Conservation (phyloP, 1,139 yeast genomes). For the Geotrichum aggregatum region DNA sequence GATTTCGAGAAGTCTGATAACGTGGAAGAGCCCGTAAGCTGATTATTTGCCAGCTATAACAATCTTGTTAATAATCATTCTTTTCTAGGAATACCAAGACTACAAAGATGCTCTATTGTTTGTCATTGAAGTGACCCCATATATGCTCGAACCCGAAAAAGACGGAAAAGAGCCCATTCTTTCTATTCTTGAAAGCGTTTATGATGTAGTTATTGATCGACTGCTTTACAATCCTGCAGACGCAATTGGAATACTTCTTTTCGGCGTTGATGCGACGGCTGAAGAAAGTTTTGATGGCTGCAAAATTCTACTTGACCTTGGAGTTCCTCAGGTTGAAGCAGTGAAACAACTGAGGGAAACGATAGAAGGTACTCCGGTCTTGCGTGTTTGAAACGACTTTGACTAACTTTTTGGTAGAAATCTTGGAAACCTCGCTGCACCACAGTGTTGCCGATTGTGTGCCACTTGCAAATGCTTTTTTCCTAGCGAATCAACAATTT, state of each 20-base stretch:
- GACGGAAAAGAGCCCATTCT: slow-evolving; percentile 21
- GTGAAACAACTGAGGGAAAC: slow-evolving; percentile 31
- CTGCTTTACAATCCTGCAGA: slow-evolving; percentile 33
- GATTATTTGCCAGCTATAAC: neutral
- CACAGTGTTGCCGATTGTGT: neutral
- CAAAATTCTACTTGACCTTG: slow-evolving; percentile 31
- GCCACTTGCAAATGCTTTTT: slow-evolving; percentile 31
- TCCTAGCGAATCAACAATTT: slow-evolving; percentile 32
- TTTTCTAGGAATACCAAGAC: slow-evolving; percentile 29
- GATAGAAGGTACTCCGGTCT: slow-evolving; percentile 23
- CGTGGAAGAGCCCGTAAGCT: slow-evolving; percentile 8
- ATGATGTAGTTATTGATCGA: slow-evolving; percentile 33
- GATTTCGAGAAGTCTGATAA: slow-evolving; percentile 8
- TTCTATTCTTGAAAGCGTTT: slow-evolving; percentile 35
- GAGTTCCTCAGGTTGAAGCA: slow-evolving; percentile 33
- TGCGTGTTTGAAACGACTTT: slow-evolving; percentile 19
- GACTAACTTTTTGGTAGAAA: neutral
- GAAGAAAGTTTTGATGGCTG: slow-evolving; percentile 24
- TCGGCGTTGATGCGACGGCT: slow-evolving; percentile 28
- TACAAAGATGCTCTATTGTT: slow-evolving; percentile 38
- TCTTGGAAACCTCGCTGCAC: slow-evolving; percentile 1
- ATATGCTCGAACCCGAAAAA: slow-evolving; percentile 31
- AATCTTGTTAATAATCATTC: neutral
- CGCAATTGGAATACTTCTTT: slow-evolving; percentile 37
- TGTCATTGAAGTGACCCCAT: slow-evolving; percentile 37